Evolutionary conservation across 1,284 basidiomycete genomes (phyloP).

Genomic region (Sphaerobolus stellatus): DNA sequence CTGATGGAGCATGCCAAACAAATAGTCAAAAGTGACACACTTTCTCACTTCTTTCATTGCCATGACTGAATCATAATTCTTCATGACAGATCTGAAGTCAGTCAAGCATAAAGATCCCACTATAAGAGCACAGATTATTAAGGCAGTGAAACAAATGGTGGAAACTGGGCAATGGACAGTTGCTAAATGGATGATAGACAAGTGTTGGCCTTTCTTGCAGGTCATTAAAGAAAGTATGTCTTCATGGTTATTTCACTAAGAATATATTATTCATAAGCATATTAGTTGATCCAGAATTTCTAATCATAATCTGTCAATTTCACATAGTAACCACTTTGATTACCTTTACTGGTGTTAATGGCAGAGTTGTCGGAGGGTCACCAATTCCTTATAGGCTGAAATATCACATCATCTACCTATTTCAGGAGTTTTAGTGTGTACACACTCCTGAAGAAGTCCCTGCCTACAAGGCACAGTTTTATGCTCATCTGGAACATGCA

Average conservation of each 20-base stretch:
- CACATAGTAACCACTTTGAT: neutral
- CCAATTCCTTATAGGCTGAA: neutral
- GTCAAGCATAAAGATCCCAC: neutral
- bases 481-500: no score
- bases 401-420: neutral
- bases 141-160: neutral
- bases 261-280: no score
- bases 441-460: neutral
- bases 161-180: neutral
- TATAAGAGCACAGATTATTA: neutral
- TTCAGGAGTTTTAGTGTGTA: neutral
- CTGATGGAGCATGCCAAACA: neutral
- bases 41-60: neutral
- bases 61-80: no score
- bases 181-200: neutral
- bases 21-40: neutral
- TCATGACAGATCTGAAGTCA: neutral
- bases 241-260: neutral
- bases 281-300: no score
- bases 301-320: no score
- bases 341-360: neutral
- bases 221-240: neutral
- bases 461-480: neutral
- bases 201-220: neutral
- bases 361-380: neutral